Conservation (phyloP, 768 basidiomycete species). For the Myochromella boudieri region DNA sequence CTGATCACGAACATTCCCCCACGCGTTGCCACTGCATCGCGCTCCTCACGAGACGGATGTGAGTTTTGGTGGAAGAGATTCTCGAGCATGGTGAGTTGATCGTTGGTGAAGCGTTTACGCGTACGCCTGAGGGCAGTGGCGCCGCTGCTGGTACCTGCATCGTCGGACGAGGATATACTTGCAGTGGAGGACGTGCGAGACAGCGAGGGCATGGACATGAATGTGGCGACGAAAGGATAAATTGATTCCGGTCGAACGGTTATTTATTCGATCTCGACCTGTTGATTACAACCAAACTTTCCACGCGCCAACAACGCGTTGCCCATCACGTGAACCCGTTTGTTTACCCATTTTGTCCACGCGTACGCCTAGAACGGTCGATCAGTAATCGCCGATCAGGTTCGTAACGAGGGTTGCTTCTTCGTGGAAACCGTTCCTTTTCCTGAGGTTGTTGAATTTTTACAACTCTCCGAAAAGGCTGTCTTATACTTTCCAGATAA, state of each 20-base stretch:
- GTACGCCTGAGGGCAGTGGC: constrained; percentile 51
- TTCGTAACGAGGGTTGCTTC: too few relatives aligned
- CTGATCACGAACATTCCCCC: constrained; percentile 60
- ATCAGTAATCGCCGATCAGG: too few relatives aligned
- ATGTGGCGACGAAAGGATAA: constrained; percentile 11
- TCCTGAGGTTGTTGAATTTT: too few relatives aligned
- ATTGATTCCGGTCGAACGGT: constrained; percentile 10
- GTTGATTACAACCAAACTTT: constrained; percentile 25
- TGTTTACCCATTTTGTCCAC: constrained; percentile 4
- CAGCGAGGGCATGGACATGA: constrained; percentile 13
- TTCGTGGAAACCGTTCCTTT: too few relatives aligned
- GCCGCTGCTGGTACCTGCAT: constrained; percentile 35
- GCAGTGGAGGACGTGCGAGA: constrained; percentile 55
- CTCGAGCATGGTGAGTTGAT: constrained; percentile 71
- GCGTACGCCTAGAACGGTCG: too few relatives aligned
- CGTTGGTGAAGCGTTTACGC: constrained; percentile 67
- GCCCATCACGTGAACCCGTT: constrained; percentile 19
- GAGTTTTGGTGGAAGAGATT: constrained; percentile 70
- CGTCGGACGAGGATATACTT: constrained; percentile 52
- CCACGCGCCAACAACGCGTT: constrained; percentile 18
- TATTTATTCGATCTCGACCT: constrained; percentile 20
- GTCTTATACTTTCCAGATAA: too few relatives aligned
- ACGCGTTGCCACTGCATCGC: constrained; percentile 59
- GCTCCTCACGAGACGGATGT: constrained; percentile 74
- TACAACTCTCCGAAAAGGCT: too few relatives aligned